These are phyloP conservation scores for Choiromyces venosus DNA, from an alignment of 495 filamentous ascomycete species.

Conservation along the genomic window DNA sequence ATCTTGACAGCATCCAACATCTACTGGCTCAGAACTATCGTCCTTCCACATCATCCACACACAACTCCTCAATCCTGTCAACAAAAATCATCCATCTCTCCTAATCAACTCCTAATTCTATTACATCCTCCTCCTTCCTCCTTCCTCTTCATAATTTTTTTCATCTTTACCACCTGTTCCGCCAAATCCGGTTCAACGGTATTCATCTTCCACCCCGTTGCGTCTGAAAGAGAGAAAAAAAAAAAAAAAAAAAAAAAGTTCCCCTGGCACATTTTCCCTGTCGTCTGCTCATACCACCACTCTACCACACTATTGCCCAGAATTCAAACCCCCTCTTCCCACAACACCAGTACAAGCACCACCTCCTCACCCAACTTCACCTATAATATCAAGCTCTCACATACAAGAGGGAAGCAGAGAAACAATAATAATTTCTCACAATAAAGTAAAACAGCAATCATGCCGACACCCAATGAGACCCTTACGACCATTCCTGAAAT, in stretches of 20 bases:
- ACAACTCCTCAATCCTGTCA: slow-evolving; percentile 26
- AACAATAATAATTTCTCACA: slow-evolving; percentile 5
- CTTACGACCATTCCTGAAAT: slow-evolving; percentile 20
- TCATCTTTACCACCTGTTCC: background rate
- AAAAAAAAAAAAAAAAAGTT: background rate
- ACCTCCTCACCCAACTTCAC: background rate
- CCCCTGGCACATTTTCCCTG: background rate
- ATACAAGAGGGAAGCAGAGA: background rate
- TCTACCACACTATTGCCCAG: slow-evolving; percentile 21
- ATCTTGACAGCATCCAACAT: slow-evolving; percentile 30
- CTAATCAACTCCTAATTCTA: slow-evolving; percentile 5
- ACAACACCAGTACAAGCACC: slow-evolving; percentile 7
- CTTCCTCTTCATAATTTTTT: background rate
- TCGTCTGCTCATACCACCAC: slow-evolving; percentile 1
- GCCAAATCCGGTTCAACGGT: background rate
- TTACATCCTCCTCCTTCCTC: background rate
- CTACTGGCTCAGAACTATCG: slow-evolving; percentile 18
- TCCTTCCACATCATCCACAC: slow-evolving; percentile 28
- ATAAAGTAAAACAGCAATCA: slow-evolving; percentile 21
- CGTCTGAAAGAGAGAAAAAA: background rate
- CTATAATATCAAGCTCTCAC: slow-evolving; percentile 16
- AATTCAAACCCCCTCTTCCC: slow-evolving; percentile 8
- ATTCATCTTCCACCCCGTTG: background rate
- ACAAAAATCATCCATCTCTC: slow-evolving; percentile 19
- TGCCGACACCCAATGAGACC: slow-evolving; percentile 38